Evolutionary conservation across 2,329 filamentous ascomycete species (phyloP), one percentile per base, ranked within the genome.

Genomic region (Trichocomaceae sp.): DNA sequence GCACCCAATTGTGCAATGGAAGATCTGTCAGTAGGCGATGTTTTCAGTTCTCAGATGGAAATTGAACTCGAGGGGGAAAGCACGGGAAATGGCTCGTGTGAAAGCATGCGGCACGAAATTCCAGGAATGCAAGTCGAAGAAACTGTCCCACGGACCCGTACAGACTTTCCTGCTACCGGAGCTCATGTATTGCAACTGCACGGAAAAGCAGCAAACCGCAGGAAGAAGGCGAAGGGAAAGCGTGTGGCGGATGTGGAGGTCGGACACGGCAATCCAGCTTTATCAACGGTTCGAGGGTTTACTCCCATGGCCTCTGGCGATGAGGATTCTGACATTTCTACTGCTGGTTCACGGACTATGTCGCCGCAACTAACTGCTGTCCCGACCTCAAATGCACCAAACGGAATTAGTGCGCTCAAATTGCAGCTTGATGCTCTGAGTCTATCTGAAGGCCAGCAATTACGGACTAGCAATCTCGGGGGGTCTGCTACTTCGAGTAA

Each of bases 401-500:
- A 86, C 57, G 90, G 90, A 47, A 90, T 96, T 63, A 88, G 88
- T 65, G 87, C 86, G 63, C 76, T 96, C 64, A 90, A 90, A 67
- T 78, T 86, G 68, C 86, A 93, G 66, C 79, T 96, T 56, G 90
- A 96, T 58, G 83, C 85, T 2, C 75, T 96, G 52, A 88, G 81
- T 64, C 76, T 95, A 13, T 79, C 83, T 2, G 79, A 80, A 46
- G 77, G 77, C 48, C 81, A 76, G 61, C 83, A 81, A 33, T 79
- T 79, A 19, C 80, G 75, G 60, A 79, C 71, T 62, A 78, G 76
- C 64, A 80, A 77, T 63, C 69, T 73, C 52, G 63, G 72, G 52
- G 70, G 69, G 46, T 74, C 74, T 23, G 66, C 69, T 53, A 74
- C 76, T 58, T 72, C 66, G 55, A 84, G 80, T 61, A 84, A 79